Conservation (phyloP, 495 filamentous ascomycete species). For the Penicillium steckii region DNA sequence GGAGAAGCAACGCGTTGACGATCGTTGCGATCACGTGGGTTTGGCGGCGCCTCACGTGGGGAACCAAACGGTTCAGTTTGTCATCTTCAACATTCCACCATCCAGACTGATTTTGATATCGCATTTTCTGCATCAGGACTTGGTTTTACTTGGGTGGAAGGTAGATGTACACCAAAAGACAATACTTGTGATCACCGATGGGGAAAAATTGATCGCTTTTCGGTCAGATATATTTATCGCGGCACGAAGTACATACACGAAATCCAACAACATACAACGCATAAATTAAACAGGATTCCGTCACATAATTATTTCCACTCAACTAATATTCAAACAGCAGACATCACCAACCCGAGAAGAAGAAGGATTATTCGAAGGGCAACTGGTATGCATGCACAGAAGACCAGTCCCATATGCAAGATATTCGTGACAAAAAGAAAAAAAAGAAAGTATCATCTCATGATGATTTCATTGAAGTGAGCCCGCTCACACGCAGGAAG, state of each 20-base stretch:
- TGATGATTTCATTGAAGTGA: conserved; percentile 22
- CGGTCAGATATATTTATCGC: background rate
- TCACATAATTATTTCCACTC: conserved; percentile 9
- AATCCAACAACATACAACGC: conserved; percentile 1
- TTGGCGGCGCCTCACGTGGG: background rate
- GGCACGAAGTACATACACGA: background rate
- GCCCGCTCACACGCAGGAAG: conserved; percentile 45
- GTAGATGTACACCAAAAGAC: background rate
- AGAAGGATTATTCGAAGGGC: background rate
- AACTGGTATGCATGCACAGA: background rate
- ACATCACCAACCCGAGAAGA: conserved; percentile 5
- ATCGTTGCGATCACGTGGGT: too few species aligned
- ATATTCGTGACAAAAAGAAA: conserved; percentile 6
- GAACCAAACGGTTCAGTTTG: too few species aligned
- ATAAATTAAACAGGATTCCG: background rate
- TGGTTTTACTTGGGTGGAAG: background rate
- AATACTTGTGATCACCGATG: background rate
- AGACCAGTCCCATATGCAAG: conserved; percentile 4
- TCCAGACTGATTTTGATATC: background rate
- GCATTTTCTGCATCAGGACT: background rate
- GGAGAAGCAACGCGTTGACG: background rate
- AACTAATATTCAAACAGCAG: conserved; percentile 7
- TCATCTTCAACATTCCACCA: background rate
- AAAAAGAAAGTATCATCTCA: background rate
- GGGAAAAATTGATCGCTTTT: background rate